These are phyloP conservation scores for Gracilaria vermiculophylla DNA, from an alignment of 23 red algal species.

Conservation along the genomic window DNA sequence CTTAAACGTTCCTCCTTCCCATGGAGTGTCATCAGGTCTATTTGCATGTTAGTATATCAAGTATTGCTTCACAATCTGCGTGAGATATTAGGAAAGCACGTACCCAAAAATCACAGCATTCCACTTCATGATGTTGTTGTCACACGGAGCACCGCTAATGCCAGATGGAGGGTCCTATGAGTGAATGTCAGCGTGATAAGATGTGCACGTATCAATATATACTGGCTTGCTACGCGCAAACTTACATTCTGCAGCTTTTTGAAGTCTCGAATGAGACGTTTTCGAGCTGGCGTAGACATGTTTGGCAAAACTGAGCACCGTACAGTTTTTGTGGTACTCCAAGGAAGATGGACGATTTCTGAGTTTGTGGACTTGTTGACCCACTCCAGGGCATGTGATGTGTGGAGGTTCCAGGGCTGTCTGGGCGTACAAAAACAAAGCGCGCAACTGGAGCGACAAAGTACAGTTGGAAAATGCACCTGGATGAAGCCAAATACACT, in stretches of 20 bases:
- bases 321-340: too few relatives aligned
- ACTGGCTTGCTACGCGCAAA: neutral
- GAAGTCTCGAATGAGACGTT: constrained; percentile 98
- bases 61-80: neutral
- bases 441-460: too few relatives aligned
- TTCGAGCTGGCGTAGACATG: constrained; percentile 96
- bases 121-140: constrained; percentile 98
- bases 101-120: constrained; percentile 98
- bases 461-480: too few relatives aligned
- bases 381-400: too few relatives aligned
- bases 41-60: neutral
- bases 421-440: too few relatives aligned
- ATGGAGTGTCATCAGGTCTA: constrained; percentile 93
- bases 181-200: neutral
- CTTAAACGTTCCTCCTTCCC: constrained; percentile 99
- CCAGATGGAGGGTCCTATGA: constrained; percentile 90
- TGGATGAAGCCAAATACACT: too few relatives aligned
- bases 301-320: too few relatives aligned
- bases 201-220: neutral
- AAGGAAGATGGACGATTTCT: neutral
- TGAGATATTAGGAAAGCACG: neutral
- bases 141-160: constrained; percentile 88
- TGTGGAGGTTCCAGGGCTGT: too few relatives aligned
- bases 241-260: constrained; percentile 96
- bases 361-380: neutral